Conservation (phyloP, 2,329 filamentous ascomycete species). For the Penicillium vulpinum region DNA sequence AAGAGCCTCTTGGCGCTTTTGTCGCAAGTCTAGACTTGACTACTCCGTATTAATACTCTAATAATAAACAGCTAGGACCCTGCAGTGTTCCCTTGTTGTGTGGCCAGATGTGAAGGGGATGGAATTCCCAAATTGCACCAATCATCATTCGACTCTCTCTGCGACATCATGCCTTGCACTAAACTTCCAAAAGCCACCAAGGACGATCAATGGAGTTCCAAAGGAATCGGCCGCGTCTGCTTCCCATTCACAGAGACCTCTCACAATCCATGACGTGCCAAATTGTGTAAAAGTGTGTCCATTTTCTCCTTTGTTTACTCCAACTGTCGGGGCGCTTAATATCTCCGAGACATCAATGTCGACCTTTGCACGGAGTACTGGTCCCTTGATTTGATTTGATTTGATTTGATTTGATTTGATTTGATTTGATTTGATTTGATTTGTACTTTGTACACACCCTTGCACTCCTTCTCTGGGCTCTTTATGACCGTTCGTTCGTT, state of each 20-base stretch:
- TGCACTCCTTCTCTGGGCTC: background rate
- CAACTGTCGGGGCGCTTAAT: background rate
- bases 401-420: background rate
- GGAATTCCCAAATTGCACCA: slow-evolving; percentile 1
- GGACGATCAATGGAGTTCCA: slow-evolving; percentile 18
- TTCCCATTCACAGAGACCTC: background rate
- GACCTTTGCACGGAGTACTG: background rate
- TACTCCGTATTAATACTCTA: no score
- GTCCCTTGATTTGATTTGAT: background rate
- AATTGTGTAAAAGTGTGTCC: slow-evolving; percentile 3
- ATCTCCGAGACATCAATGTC: background rate
- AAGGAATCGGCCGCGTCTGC: slow-evolving; percentile 4
- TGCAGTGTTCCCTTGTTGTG: background rate
- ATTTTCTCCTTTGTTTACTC: background rate
- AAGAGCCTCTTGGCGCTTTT: background rate
- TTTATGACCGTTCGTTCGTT: background rate
- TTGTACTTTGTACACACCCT: background rate
- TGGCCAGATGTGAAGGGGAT: slow-evolving; percentile 1
- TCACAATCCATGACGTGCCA: slow-evolving; percentile 8
- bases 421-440: background rate
- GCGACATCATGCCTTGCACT: background rate
- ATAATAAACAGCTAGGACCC: background rate
- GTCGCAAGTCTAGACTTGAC: slow-evolving; percentile 1
- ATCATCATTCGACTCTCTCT: background rate
- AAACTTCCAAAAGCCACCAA: background rate